Percentiles rank a stretch among this genome's conserved stretches.
Conservation (phyloP, 1,284 basidiomycete genomes). For the Sphaerobolus stellatus region DNA sequence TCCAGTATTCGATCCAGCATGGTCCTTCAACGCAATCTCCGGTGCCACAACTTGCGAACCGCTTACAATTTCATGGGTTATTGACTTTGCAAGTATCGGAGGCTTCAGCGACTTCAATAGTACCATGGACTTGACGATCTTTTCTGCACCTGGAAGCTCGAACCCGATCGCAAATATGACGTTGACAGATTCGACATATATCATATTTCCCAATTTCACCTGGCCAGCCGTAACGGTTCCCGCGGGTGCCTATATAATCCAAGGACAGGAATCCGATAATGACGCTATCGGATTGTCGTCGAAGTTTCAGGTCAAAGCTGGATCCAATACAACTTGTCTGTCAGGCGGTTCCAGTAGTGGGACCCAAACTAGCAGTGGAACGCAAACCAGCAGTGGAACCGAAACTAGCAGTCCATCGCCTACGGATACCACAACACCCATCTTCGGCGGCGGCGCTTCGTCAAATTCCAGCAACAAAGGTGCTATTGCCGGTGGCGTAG, state of each 20-base stretch:
- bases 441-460: too few species aligned
- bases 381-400: too few species aligned
- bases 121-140: background rate
- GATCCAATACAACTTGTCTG: background rate
- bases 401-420: too few species aligned
- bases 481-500: background rate
- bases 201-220: background rate
- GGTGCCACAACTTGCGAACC: conserved; percentile 3
- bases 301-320: background rate
- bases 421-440: too few species aligned
- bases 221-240: conserved; percentile 4
- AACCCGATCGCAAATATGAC: background rate
- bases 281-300: background rate
- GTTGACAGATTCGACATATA: background rate
- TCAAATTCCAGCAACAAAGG: background rate
- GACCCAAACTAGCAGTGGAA: too few species aligned
- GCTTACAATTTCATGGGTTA: background rate
- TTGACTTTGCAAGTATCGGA: too few species aligned
- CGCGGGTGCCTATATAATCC: background rate
- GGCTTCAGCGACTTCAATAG: background rate
- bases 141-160: background rate
- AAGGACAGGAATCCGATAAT: background rate
- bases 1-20: too few species aligned
- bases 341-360: background rate
- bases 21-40: background rate